A percentile compares a stretch with the other conserved stretches of the same genome.
These are phyloP conservation scores for Parachaetomium inaequale DNA, from an alignment of 495 filamentous ascomycete genomes.

Conservation along the genomic window DNA sequence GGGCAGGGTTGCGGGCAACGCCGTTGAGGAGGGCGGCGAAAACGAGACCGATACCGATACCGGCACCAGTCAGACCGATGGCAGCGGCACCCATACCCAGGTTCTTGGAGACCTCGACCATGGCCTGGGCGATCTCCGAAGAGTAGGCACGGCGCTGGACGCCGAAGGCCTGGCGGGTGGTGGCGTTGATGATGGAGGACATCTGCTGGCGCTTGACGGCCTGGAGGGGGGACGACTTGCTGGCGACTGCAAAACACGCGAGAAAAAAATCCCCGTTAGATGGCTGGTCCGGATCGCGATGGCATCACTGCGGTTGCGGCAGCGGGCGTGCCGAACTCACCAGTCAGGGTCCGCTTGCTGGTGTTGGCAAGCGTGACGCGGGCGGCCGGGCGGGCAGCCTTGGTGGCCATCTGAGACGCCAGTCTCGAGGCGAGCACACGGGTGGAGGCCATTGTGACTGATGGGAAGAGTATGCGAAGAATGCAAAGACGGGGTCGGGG, in stretches of 20 bases:
- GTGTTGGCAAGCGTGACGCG: constrained; percentile 57
- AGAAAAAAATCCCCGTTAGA: constrained; percentile 20
- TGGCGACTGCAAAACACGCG: constrained; percentile 32
- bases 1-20: constrained; percentile 83
- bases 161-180: constrained; percentile 62
- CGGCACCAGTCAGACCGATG: constrained; percentile 85
- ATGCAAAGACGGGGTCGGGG: constrained; percentile 35
- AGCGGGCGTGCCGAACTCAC: constrained; percentile 36
- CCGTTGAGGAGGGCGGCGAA: constrained; percentile 80
- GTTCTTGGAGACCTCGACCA: constrained; percentile 86
- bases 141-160: constrained; percentile 68
- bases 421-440: constrained; percentile 66
- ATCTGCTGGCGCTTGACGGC: constrained; percentile 67
- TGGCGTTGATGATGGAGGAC: constrained; percentile 60
- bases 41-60: constrained; percentile 90
- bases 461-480: constrained; percentile 38
- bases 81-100: constrained; percentile 80
- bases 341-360: constrained; percentile 66
- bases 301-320: background rate
- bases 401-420: constrained; percentile 66
- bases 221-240: constrained; percentile 50
- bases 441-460: constrained; percentile 66
- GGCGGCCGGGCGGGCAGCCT: constrained; percentile 67
- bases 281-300: constrained; percentile 4
- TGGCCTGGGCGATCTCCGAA: constrained; percentile 76